These are phyloP conservation scores for Litchi chinensis DNA, from an alignment of 345 rosid genomes.

Conservation along the genomic window DNA sequence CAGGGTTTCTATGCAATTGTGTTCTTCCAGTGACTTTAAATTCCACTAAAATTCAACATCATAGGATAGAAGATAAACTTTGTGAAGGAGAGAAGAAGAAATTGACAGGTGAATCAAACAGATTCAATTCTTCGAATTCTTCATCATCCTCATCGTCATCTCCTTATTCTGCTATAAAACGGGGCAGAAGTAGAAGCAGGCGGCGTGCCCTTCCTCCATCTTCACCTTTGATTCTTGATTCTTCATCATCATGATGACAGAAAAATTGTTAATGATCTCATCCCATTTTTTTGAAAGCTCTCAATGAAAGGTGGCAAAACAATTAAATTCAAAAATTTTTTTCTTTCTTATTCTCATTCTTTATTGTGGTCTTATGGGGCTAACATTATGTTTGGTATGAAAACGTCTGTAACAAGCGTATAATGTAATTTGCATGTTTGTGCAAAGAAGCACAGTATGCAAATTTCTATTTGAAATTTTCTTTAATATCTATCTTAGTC, in stretches of 20 bases:
- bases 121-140: slow-evolving; percentile 48
- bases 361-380: slow-evolving; percentile 22
- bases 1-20: slow-evolving; percentile 88
- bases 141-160: slow-evolving; percentile 66
- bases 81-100: slow-evolving; percentile 68
- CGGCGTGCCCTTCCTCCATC: slow-evolving; percentile 63
- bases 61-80: slow-evolving; percentile 60
- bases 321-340: background rate
- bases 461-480: too few relatives aligned
- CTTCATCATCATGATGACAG: slow-evolving; percentile 41
- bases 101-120: slow-evolving; percentile 47
- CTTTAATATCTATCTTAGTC: too few relatives aligned
- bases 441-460: too few relatives aligned
- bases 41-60: slow-evolving; percentile 60
- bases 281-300: slow-evolving; percentile 14
- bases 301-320: slow-evolving; percentile 10
- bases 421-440: too few relatives aligned
- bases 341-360: slow-evolving; percentile 1
- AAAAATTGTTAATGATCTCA: background rate
- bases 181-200: slow-evolving; percentile 78
- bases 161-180: slow-evolving; percentile 47
- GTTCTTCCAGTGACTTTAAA: slow-evolving; percentile 83
- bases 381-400: background rate
- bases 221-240: slow-evolving; percentile 50
- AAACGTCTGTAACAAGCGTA: too few relatives aligned